Evolutionary conservation across 2,329 filamentous ascomycete species (phyloP), one percentile per base, ranked within the genome.

Genomic region (Exophiala spinifera): DNA sequence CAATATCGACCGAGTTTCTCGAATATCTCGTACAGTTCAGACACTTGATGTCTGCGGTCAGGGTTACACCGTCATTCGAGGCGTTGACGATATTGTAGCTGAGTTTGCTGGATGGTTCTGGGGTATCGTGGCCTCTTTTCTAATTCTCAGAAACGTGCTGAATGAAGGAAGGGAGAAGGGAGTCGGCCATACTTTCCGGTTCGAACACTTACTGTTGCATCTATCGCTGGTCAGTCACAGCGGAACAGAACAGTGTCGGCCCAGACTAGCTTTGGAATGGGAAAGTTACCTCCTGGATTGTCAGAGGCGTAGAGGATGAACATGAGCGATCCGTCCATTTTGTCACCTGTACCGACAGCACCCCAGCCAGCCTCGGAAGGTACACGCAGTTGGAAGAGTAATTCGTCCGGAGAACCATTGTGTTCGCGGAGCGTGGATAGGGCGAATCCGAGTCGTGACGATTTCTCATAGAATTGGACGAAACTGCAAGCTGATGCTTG

Each of bases 311-410:
- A 57, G 36, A 53, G 49, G 28, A 57, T 47, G 31, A 57, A 53
- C 55, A 57, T 57, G 14, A 57, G 42, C 11, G 55, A 49, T n/a
- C 47, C 46, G 25, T 49, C 46, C 55, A 57, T 57, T 10, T 17
- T 39, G 17, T 51, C 20, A 15, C 55, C 55, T 2, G 51, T 54
- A 13, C 55, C 55, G n/a, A 57, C 37, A 2, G 45, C 46, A 14
- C 36, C 47, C 55, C 55, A 57, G 19, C 55, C 55, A 25, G 40
- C 40, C 11, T 20, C 20, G 15, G 40, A 43, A 20, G 40, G 40
- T 20, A 43, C 17, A 23, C 15, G 3, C 20, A 43, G 14, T 14
- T 43, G 40, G 40, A 43, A 43, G 15, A 43, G 40, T 20, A 43
- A 43, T 43, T 43, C 11, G 7, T 43, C 20, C 7, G 28, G 28